Evolutionary conservation across 495 filamentous ascomycete genomes (phyloP).

Genomic region (Penicillium paxilli): DNA sequence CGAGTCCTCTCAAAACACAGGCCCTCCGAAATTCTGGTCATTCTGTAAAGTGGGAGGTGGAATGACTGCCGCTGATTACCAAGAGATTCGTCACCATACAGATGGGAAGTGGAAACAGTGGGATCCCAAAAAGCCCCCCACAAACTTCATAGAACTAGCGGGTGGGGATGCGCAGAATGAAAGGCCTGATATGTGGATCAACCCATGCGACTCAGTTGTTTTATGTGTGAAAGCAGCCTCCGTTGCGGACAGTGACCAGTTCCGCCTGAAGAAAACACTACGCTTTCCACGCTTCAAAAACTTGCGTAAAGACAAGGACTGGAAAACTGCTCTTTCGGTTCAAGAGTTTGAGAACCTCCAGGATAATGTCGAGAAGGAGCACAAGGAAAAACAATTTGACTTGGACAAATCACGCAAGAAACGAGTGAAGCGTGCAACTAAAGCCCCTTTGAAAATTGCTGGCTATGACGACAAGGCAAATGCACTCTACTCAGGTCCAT

Average conservation of each 20-base stretch:
- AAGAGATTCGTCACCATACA: slow-evolving; percentile 75
- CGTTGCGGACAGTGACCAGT: slow-evolving; percentile 69
- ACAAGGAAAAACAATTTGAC: slow-evolving; percentile 75
- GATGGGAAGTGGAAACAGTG: slow-evolving; percentile 90
- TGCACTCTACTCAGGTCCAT: slow-evolving; percentile 54
- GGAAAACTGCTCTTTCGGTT: slow-evolving; percentile 75
- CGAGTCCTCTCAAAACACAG: slow-evolving; percentile 53
- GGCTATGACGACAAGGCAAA: slow-evolving; percentile 58
- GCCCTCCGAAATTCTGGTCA: slow-evolving; percentile 76
- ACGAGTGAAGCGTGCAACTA: slow-evolving; percentile 61
- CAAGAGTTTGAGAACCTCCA: slow-evolving; percentile 76
- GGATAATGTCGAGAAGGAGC: slow-evolving; percentile 67
- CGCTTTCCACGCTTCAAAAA: slow-evolving; percentile 91
- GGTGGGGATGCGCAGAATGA: slow-evolving; percentile 76
- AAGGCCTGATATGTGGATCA: slow-evolving; percentile 90
- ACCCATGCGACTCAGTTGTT: slow-evolving; percentile 82
- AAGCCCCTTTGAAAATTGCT: slow-evolving; percentile 67
- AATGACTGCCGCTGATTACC: slow-evolving; percentile 82
- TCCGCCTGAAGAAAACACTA: slow-evolving; percentile 74
- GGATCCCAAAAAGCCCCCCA: slow-evolving; percentile 78
- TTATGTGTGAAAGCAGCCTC: slow-evolving; percentile 89
- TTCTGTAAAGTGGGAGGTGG: slow-evolving; percentile 98
- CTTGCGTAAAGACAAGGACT: slow-evolving; percentile 77
- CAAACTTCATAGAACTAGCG: slow-evolving; percentile 75
- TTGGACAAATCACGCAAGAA: slow-evolving; percentile 73